A percentile compares a stretch with the other conserved stretches of the same genome.
phyloP scores from a whole-genome alignment of 2,329 filamentous ascomycete genomes.

The Microdochium paspali region DNA sequence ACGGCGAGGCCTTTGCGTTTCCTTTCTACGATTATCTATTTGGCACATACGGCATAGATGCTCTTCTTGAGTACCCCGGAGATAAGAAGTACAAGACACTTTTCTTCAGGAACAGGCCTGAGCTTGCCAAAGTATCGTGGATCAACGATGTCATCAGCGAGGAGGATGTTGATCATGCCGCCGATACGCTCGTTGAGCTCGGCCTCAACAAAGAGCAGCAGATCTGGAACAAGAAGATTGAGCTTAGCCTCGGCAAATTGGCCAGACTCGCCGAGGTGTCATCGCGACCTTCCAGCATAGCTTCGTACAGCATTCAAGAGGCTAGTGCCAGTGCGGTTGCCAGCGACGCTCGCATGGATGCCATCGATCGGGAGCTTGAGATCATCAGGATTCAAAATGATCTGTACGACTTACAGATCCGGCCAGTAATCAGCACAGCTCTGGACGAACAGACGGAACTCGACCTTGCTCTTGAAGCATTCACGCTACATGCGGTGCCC shows the following conservation, averaged over 20 bases:
- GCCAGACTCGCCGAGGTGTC: slow-evolving; percentile 56
- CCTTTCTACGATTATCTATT: slow-evolving; percentile 77
- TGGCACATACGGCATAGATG: slow-evolving; percentile 52
- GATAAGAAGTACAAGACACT: slow-evolving; percentile 65
- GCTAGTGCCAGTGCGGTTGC: slow-evolving; percentile 10
- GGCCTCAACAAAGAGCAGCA: slow-evolving; percentile 66
- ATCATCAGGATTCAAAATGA: slow-evolving; percentile 73
- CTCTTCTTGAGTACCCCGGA: slow-evolving; percentile 61
- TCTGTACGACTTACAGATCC: slow-evolving; percentile 58
- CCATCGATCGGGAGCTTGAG: slow-evolving; percentile 54
- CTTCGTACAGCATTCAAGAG: slow-evolving; percentile 16
- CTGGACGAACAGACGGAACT: slow-evolving; percentile 74
- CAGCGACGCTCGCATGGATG: slow-evolving; percentile 26
- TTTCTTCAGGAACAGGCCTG: slow-evolving; percentile 64
- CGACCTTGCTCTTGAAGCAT: slow-evolving; percentile 65
- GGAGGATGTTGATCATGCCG: slow-evolving; percentile 64
- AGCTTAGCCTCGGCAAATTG: slow-evolving; percentile 83
- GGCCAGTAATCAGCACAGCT: slow-evolving; percentile 56
- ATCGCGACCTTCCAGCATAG: slow-evolving; percentile 15
- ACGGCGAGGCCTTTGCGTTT: slow-evolving; percentile 58
- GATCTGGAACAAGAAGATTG: slow-evolving; percentile 87
- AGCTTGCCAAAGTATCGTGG: slow-evolving; percentile 77
- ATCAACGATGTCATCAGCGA: slow-evolving; percentile 84
- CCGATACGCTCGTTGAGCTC: slow-evolving; percentile 58
- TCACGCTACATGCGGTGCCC: slow-evolving; percentile 40